These are phyloP conservation scores for Calophaca sinica DNA, from an alignment of 306 rosid species.

Conservation along the genomic window DNA sequence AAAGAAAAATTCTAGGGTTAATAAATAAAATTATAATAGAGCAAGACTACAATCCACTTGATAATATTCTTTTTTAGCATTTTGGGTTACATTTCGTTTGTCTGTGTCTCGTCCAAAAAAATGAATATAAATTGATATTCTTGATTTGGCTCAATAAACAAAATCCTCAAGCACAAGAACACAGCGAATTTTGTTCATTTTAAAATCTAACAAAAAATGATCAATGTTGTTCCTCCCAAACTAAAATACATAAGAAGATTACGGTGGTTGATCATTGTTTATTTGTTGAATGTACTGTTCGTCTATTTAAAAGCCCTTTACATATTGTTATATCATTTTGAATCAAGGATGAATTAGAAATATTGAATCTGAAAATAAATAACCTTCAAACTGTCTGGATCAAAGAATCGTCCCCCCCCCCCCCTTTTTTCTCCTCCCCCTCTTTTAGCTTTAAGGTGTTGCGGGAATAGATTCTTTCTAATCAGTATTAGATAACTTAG, in stretches of 20 bases:
- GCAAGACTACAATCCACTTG: conserved; percentile 42
- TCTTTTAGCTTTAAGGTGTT: no score
- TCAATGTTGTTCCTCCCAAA: neutral
- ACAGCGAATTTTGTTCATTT: conserved; percentile 31
- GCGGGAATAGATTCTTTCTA: no score
- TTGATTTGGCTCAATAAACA: conserved; percentile 39
- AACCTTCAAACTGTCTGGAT: no score
- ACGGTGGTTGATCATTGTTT: no score
- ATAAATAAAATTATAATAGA: conserved; percentile 25
- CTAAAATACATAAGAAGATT: neutral
- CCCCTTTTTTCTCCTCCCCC: no score
- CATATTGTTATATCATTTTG: no score
- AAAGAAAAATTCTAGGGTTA: neutral
- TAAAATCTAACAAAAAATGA: conserved; percentile 19
- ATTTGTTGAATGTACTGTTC: no score
- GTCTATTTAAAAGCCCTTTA: no score
- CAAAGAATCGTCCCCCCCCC: no score
- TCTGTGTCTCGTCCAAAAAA: conserved; percentile 33
- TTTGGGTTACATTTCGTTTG: conserved; percentile 1
- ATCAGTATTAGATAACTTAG: no score
- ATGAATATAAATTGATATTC: neutral
- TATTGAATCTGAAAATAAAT: no score
- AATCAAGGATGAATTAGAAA: no score
- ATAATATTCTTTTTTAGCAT: neutral
- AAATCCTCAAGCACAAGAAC: conserved; percentile 44